Evolutionary conservation across 768 basidiomycete genomes (phyloP), one percentile per base, ranked within the genome.

Genomic region (Cantharellus anzutake): DNA sequence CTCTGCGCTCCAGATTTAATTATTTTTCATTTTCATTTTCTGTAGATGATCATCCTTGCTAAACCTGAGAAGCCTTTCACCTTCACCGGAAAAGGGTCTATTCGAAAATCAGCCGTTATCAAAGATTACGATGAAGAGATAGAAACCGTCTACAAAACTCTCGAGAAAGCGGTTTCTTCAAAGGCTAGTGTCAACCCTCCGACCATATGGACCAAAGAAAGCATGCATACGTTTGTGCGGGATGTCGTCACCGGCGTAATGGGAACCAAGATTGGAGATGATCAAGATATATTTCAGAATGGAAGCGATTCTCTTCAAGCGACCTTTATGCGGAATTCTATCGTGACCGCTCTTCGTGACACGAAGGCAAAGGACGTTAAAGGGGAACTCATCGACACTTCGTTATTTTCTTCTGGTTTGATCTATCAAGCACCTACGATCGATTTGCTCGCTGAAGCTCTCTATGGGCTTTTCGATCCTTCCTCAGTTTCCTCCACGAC

Each of bases 231-330:
- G 0, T 75, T 72, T 60, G 70, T 73, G 2, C 64, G 70, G 5
- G 59, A 59, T 16, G 68, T 70, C 5, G 69, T 76, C n/a, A 42
- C 62, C 20, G 69, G 66, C n/a, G 69, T 75, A 4, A 56, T 76
- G 63, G 44, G 34, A 1, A 39, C n/a, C 2, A 42, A 58, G 1
- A 55, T 72, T 7, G 55, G 57, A 3, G 73, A 75, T 60, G 60
- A 63, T 1, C 71, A 70, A 20, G 73, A 75, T 58, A 58, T 76
- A 37, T 74, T 75, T 62, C 68, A 70, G 53, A 59, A 68, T 42
- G 74, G 74, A 3, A 73, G 73, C 56, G 73, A 75, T 29, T 61
- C 76, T 58, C 55, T 75, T 3, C 69, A 72, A 62, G 71, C 71
- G 20, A 74, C 72, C 0, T 72, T 70, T 65, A 73, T 75, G 38